Percentiles rank a stretch among this genome's conserved stretches.
phyloP scores from a whole-genome alignment of 1,284 basidiomycete species.

The Microbotryum intermedium region DNA sequence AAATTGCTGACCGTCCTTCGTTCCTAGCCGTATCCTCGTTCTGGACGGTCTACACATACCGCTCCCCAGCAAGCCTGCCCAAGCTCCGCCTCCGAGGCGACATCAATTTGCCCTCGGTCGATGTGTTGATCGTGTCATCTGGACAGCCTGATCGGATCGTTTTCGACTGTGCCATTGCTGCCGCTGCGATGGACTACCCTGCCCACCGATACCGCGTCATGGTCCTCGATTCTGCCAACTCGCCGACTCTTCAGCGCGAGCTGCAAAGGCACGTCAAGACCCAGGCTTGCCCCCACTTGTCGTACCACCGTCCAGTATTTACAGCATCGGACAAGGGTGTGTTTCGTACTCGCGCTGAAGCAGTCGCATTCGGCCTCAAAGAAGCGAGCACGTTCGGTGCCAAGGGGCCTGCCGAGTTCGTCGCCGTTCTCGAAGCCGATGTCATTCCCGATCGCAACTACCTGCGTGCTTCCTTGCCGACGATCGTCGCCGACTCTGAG shows the following conservation, averaged over 20 bases:
- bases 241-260: conserved; percentile 16
- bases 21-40: conserved; percentile 20
- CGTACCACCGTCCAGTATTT: conserved; percentile 25
- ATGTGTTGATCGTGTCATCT: conserved; percentile 32
- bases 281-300: conserved; percentile 32
- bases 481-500: conserved; percentile 28
- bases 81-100: conserved; percentile 32
- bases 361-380: conserved; percentile 34
- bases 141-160: conserved; percentile 33
- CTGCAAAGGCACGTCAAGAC: conserved; percentile 28
- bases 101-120: conserved; percentile 32
- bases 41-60: conserved; percentile 22
- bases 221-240: conserved; percentile 30
- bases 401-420: conserved; percentile 32
- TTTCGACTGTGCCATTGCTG: conserved; percentile 33
- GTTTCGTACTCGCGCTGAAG: conserved; percentile 23
- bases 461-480: conserved; percentile 31
- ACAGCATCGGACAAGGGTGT: background rate
- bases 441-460: conserved; percentile 34
- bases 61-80: conserved; percentile 17
- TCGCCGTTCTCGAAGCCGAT: conserved; percentile 34
- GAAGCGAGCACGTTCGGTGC: conserved; percentile 29
- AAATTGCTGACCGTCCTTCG: background rate
- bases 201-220: conserved; percentile 34
- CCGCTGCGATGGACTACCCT: conserved; percentile 34